These are phyloP conservation scores for Colletotrichum sp. DNA, from an alignment of 2,329 filamentous ascomycete species.

Conservation along the genomic window DNA sequence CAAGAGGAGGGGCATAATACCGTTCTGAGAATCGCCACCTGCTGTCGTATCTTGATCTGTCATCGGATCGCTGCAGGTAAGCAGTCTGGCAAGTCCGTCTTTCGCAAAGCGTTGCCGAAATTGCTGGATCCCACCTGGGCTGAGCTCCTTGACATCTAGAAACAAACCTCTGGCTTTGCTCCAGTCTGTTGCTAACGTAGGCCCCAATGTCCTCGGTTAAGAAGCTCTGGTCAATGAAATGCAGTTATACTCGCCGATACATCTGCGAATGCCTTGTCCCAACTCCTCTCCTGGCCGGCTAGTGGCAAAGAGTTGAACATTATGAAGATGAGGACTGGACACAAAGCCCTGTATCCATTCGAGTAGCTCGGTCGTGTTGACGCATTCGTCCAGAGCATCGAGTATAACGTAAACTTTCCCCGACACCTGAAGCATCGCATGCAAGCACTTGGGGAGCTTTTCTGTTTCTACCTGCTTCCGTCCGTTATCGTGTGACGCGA, in stretches of 20 bases:
- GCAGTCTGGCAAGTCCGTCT: background rate
- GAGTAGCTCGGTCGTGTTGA: background rate
- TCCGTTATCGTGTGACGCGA: background rate
- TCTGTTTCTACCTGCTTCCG: background rate
- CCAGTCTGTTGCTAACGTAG: background rate
- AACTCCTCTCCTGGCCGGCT: background rate
- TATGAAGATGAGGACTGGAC: background rate
- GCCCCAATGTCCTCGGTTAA: background rate
- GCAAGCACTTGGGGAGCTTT: background rate
- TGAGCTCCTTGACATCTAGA: background rate
- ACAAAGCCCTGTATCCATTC: background rate
- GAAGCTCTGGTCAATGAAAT: background rate
- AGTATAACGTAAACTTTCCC: background rate
- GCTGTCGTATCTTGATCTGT: background rate
- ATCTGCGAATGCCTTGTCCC: background rate
- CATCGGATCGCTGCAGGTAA: background rate
- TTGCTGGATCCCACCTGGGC: background rate
- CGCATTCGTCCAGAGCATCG: background rate
- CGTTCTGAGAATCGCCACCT: accelerated
- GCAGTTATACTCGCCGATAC: background rate
- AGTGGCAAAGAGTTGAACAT: background rate
- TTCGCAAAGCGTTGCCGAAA: background rate
- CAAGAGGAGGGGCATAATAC: background rate
- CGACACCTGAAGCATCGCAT: accelerated
- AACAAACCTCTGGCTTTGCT: background rate